Conservation (phyloP, 306 rosid species). For the Alnus rubra region DNA sequence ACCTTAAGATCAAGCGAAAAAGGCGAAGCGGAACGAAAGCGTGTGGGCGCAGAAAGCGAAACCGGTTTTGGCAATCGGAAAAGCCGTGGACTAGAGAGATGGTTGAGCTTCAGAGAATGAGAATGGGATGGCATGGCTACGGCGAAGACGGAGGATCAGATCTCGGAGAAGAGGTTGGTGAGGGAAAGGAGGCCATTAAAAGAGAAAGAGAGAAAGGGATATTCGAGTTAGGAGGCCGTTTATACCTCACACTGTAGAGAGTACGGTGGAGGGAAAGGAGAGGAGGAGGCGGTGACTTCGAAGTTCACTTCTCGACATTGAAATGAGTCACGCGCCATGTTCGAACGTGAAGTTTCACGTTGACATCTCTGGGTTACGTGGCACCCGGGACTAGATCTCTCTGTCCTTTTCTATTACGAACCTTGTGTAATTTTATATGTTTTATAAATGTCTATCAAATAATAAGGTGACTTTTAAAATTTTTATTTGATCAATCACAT, state of each 20-base stretch:
- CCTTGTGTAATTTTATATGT: too few species aligned
- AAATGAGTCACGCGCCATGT: neutral
- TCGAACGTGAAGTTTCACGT: neutral
- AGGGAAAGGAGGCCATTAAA: slow-evolving; percentile 21
- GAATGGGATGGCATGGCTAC: slow-evolving; percentile 46
- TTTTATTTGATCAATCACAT: too few species aligned
- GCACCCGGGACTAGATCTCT: neutral
- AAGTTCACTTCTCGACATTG: neutral
- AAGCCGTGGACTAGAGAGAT: slow-evolving; percentile 22
- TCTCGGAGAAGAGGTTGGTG: slow-evolving; percentile 28
- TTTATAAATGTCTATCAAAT: too few species aligned
- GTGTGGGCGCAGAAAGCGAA: slow-evolving; percentile 5
- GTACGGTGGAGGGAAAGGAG: neutral
- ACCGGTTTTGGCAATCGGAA: slow-evolving; percentile 26
- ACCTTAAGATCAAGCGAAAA: slow-evolving; percentile 16
- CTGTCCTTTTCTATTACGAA: too few species aligned
- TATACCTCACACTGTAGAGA: too few species aligned
- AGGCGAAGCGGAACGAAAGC: slow-evolving; percentile 11
- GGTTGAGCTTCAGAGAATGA: slow-evolving; percentile 27
- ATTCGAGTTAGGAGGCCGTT: slow-evolving; percentile 25
- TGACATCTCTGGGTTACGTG: neutral
- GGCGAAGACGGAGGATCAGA: slow-evolving; percentile 30
- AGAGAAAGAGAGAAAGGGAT: neutral
- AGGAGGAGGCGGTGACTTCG: neutral
- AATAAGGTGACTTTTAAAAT: too few species aligned